phyloP scores from a whole-genome alignment of 1,284 basidiomycete genomes.

The Schizophyllum amplum region DNA sequence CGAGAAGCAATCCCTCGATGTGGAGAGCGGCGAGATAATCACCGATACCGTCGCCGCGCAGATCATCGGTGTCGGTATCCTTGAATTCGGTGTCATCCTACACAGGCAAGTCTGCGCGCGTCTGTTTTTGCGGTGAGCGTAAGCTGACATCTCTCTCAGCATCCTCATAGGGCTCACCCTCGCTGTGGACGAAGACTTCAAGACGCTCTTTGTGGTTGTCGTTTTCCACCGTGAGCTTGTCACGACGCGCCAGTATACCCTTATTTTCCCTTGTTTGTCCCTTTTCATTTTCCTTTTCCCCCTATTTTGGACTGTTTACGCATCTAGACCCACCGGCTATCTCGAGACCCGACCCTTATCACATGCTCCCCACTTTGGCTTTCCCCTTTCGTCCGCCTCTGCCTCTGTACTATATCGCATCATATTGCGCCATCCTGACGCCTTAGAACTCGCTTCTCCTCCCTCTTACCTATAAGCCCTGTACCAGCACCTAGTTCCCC shows the following conservation, averaged over 20 bases:
- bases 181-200: slow-evolving; percentile 78
- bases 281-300: no score
- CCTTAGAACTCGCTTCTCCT: no score
- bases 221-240: slow-evolving; percentile 77
- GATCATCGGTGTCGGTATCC: slow-evolving; percentile 77
- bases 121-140: not conserved
- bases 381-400: no score
- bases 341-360: no score
- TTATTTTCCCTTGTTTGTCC: not conserved
- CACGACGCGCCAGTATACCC: not conserved
- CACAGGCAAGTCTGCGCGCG: slow-evolving; percentile 46
- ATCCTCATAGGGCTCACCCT: slow-evolving; percentile 91
- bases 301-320: no score
- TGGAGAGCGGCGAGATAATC: not conserved
- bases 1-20: slow-evolving; percentile 6
- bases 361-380: no score
- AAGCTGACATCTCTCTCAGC: slow-evolving; percentile 22
- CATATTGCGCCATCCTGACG: no score
- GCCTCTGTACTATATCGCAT: no score
- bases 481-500: no score
- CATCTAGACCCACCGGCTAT: no score
- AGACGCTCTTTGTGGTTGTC: slow-evolving; percentile 81
- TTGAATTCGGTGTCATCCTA: slow-evolving; percentile 90
- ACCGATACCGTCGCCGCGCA: slow-evolving; percentile 54
- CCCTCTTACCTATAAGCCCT: no score